Evolutionary conservation across 805 yeast species (phyloP).

Genomic region (Wickerhamomyces alni): DNA sequence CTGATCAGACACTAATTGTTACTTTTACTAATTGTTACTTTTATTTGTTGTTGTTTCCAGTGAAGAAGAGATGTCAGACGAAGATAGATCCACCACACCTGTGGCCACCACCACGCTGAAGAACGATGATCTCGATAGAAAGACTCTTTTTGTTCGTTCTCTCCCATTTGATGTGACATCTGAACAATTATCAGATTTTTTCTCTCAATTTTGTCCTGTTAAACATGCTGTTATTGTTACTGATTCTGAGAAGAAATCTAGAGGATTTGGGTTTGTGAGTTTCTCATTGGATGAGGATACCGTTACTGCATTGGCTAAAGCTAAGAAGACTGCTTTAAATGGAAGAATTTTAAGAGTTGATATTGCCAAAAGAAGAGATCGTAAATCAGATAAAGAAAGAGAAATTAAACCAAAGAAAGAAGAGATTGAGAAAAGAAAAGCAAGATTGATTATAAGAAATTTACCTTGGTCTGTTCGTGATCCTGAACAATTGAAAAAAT

Average conservation of each 20-base stretch:
- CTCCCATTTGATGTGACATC: conserved; percentile 77
- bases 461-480: conserved; percentile 94
- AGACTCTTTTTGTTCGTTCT: conserved; percentile 79
- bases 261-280: conserved; percentile 95
- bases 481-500: conserved; percentile 60
- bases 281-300: conserved; percentile 86
- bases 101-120: not conserved
- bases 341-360: conserved; percentile 69
- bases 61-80: conserved; percentile 1
- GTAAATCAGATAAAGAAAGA: conserved; percentile 30
- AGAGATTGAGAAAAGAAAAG: conserved; percentile 68
- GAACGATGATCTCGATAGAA: conserved; percentile 30
- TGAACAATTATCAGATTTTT: conserved; percentile 76
- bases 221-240: conserved; percentile 90
- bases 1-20: no score
- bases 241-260: conserved; percentile 67
- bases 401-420: conserved; percentile 16
- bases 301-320: conserved; percentile 57
- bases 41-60: no score
- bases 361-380: conserved; percentile 87
- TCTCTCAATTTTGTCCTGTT: conserved; percentile 90
- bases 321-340: conserved; percentile 62
- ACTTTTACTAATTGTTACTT: no score
- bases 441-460: conserved; percentile 84
- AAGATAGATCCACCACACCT: conserved; percentile 1